A percentile compares a stretch with the other conserved stretches of the same genome.
Conservation (phyloP, 2,329 filamentous ascomycete genomes). For the Colletotrichum noveboracense region DNA sequence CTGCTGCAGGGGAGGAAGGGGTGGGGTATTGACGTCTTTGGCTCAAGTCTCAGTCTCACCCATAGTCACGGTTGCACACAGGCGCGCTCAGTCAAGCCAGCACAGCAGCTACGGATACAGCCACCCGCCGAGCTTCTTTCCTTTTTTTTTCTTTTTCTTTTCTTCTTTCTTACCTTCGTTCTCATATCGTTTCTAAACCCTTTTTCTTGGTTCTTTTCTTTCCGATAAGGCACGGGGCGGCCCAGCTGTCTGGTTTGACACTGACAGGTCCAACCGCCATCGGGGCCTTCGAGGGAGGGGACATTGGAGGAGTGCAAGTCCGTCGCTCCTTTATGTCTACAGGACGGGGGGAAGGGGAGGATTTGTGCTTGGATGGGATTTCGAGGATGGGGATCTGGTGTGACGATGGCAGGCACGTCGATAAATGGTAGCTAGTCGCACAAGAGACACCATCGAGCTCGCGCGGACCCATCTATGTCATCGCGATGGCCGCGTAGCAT, state of each 20-base stretch:
- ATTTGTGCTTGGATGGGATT: not conserved
- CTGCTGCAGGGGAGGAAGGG: not conserved
- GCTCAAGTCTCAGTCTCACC: not conserved
- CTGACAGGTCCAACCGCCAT: not conserved
- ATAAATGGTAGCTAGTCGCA: not conserved
- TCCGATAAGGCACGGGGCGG: not conserved
- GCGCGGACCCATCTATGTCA: not conserved
- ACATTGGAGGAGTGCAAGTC: not conserved
- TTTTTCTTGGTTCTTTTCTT: not conserved
- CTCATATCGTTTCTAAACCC: not conserved
- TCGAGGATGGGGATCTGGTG: not conserved
- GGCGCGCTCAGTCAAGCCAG: not conserved
- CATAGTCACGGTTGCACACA: not conserved
- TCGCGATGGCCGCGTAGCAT: not conserved
- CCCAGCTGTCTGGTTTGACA: not conserved
- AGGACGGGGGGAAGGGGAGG: not conserved
- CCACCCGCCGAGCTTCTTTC: not conserved
- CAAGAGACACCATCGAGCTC: not conserved
- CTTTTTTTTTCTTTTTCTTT: not conserved
- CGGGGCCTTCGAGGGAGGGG: not conserved
- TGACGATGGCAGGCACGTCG: not conserved
- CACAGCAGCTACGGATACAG: not conserved
- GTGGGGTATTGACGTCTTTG: not conserved
- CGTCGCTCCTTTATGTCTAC: not conserved
- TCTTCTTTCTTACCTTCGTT: not conserved